Conservation (phyloP, 345 rosid species). For the Gossypium thurberi region DNA sequence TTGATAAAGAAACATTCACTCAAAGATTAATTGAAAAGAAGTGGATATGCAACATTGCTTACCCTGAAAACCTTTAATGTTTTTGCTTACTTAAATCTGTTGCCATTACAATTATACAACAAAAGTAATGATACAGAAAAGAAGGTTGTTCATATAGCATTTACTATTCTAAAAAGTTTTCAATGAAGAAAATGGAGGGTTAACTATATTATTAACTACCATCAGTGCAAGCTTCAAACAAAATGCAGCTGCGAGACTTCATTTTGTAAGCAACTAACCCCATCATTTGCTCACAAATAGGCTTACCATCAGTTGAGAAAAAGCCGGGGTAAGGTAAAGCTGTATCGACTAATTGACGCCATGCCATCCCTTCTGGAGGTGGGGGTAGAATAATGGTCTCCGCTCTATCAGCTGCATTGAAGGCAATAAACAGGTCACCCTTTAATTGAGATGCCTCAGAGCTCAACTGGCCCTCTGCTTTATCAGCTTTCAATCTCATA, state of each 20-base stretch:
- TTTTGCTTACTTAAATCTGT: background rate
- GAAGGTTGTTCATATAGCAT: background rate
- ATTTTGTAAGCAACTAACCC: conserved; percentile 51
- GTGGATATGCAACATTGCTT: conserved; percentile 4
- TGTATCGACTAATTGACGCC: conserved; percentile 71
- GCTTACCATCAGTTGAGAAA: conserved; percentile 52
- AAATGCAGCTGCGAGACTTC: conserved; percentile 73
- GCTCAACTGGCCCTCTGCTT: conserved; percentile 22
- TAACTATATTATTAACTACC: conserved; percentile 26
- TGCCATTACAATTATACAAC: conserved; percentile 11
- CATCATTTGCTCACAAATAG: conserved; percentile 37
- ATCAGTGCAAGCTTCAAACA: conserved; percentile 57
- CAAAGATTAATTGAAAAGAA: conserved; percentile 9
- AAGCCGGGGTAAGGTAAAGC: conserved; percentile 82
- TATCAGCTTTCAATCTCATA: conserved; percentile 53
- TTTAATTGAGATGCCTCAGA: conserved; percentile 26
- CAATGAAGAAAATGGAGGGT: background rate
- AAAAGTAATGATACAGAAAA: background rate
- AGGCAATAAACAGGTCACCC: conserved; percentile 59
- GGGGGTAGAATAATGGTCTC: conserved; percentile 52
- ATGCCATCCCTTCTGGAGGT: conserved; percentile 45
- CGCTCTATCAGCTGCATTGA: conserved; percentile 44
- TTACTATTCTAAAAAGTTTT: conserved; percentile 6
- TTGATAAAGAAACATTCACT: background rate
- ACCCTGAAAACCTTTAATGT: background rate